Conservation (phyloP, 352 stramenopile species). For the Phytopythium litorale region DNA sequence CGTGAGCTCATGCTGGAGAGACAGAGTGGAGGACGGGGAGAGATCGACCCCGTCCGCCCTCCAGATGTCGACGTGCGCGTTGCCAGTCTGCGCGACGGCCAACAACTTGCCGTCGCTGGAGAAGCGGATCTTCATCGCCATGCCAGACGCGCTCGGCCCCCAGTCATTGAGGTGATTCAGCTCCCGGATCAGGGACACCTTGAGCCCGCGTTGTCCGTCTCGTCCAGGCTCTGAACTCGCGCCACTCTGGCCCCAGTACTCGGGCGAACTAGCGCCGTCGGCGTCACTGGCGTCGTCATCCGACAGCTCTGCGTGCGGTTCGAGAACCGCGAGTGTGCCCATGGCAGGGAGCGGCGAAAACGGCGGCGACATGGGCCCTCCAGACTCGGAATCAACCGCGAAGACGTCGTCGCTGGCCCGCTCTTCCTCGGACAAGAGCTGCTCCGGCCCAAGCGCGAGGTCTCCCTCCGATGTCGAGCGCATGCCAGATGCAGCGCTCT, state of each 20-base stretch:
- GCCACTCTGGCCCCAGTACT: background rate
- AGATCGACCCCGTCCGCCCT: constrained; percentile 20
- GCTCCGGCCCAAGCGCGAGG: background rate
- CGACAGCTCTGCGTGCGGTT: constrained; percentile 4
- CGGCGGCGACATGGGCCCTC: constrained; percentile 11
- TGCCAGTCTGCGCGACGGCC: constrained; percentile 30
- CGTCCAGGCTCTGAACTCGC: background rate
- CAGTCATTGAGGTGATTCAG: constrained; percentile 37
- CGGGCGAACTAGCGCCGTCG: background rate
- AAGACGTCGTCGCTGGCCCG: constrained; percentile 3
- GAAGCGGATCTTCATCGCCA: constrained; percentile 31
- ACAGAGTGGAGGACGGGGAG: constrained; percentile 23
- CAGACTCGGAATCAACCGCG: constrained; percentile 2
- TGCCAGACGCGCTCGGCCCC: constrained; percentile 21
- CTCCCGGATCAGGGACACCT: constrained; percentile 30
- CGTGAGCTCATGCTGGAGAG: constrained; percentile 29
- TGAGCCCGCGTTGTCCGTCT: background rate
- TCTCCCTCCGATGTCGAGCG: background rate
- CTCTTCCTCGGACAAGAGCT: constrained; percentile 6
- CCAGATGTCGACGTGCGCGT: constrained; percentile 43
- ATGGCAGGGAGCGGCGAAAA: constrained; percentile 19
- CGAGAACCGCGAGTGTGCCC: background rate
- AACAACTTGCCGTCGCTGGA: constrained; percentile 33
- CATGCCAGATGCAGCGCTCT: background rate
- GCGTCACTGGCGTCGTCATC: background rate